Percentiles rank a stretch among this genome's conserved stretches.
These are phyloP conservation scores for Trichoderma afroharzianum DNA, from an alignment of 2,329 filamentous ascomycete genomes.

Conservation along the genomic window DNA sequence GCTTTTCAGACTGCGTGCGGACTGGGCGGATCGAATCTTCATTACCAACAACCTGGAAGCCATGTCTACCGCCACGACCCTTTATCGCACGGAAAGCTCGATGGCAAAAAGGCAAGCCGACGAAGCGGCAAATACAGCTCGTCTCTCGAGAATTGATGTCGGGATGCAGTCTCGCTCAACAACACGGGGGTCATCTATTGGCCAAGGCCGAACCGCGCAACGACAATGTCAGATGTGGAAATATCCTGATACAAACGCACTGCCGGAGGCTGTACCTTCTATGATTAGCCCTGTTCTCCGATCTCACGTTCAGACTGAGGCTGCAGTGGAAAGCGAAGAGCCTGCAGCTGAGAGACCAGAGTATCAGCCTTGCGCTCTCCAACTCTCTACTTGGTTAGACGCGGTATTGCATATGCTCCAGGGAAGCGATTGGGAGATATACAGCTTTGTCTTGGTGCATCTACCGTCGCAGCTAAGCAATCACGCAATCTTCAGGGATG, in stretches of 20 bases:
- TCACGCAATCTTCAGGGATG: slow-evolving; percentile 74
- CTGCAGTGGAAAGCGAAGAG: slow-evolving; percentile 20
- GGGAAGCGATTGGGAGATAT: slow-evolving; percentile 83
- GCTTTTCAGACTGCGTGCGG: slow-evolving; percentile 77
- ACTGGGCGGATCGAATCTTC: slow-evolving; percentile 74
- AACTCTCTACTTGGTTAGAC: slow-evolving; percentile 71
- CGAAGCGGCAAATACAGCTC: slow-evolving; percentile 45
- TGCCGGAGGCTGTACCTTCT: slow-evolving; percentile 47
- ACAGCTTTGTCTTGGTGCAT: slow-evolving; percentile 84
- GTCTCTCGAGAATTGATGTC: slow-evolving; percentile 44
- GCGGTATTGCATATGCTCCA: slow-evolving; percentile 69
- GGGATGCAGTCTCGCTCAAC: slow-evolving; percentile 37
- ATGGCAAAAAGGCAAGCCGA: slow-evolving; percentile 49
- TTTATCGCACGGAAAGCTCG: slow-evolving; percentile 62
- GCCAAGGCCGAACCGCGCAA: slow-evolving; percentile 36
- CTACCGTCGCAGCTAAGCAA: slow-evolving; percentile 86
- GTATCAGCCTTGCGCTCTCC: slow-evolving; percentile 45
- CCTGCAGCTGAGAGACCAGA: slow-evolving; percentile 23
- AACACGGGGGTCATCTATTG: slow-evolving; percentile 51
- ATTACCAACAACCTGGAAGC: slow-evolving; percentile 68
- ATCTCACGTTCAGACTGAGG: slow-evolving; percentile 30
- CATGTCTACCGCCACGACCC: slow-evolving; percentile 65
- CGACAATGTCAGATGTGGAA: slow-evolving; percentile 54
- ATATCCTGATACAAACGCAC: slow-evolving; percentile 52
- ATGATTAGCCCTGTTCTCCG: slow-evolving; percentile 51